Evolutionary conservation across 2,329 filamentous ascomycete genomes (phyloP), one percentile per base, ranked within the genome.

Genomic region (Lachnellula subtilissima): DNA sequence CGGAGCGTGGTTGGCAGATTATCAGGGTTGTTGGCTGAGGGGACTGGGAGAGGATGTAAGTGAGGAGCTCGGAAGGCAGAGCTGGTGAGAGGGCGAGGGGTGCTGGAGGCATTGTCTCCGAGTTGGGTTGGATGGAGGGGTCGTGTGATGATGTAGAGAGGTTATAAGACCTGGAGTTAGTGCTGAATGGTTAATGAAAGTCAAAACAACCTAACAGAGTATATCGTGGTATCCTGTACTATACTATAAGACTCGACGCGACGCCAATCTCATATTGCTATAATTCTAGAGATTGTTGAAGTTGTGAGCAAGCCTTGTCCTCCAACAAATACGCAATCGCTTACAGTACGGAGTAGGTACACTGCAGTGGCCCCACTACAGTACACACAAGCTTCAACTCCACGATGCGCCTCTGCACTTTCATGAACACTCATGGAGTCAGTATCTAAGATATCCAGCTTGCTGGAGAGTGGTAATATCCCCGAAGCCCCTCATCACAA

Each of bases 361-460:
- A 25, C 23, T 25, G 3, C 23, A 25, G 5, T 25, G 64, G 58
- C 66, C 65, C 67, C 65, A 67, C 64, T 42, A 64, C 50, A 25
- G 5, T 17, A 48, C 42, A 35, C 23, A 19, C 40, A 43, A 63
- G 48, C 53, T 55, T 49, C 55, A 50, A 52, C 25, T 22, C 42
- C 42, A 58, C 40, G 50, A 62, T 65, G 62, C 61, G 55, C 64
- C 55, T 54, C 54, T 52, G 46, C 48, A 59, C 49, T 42, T 50
- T 50, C 48, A 61, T 49, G 52, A 55, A 56, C 53, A 54, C 49
- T 35, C 51, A 99, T 99, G 94, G 94, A 99, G 82, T 96, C 93
- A 22, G 91, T 97, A 71, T 91, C 93, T 62, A 84, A 89, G 69
- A 95, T 99, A 74, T 96, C 92, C 65, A 90, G 85, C 72, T 84